Percentiles rank a stretch among this genome's conserved stretches.
phyloP scores from a whole-genome alignment of 1,139 yeast species.

The Taphrina deformans region DNA sequence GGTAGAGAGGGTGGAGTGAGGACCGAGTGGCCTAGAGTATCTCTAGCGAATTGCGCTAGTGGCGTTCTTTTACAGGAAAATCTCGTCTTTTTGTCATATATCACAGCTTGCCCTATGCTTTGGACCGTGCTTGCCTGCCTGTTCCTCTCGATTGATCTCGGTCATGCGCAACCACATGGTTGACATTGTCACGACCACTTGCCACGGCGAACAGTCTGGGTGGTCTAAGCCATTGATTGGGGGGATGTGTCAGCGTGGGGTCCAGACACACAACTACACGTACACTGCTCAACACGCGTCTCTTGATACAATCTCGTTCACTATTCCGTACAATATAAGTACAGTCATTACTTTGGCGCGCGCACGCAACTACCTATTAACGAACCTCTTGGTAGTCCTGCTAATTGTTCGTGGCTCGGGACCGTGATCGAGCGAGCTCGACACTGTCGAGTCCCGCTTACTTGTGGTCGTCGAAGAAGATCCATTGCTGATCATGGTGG shows the following conservation, averaged over 20 bases:
- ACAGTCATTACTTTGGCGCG: background rate
- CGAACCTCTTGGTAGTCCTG: background rate
- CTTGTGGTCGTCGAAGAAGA: background rate
- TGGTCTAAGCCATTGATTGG: no score
- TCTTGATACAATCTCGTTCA: background rate
- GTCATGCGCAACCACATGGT: no score
- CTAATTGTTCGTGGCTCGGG: background rate
- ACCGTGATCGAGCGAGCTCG: background rate
- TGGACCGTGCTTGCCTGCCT: no score
- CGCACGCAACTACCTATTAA: background rate
- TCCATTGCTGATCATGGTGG: background rate
- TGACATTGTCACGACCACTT: no score
- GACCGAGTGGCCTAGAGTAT: background rate
- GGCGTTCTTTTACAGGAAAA: background rate
- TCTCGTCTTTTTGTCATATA: background rate
- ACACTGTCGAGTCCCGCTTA: background rate
- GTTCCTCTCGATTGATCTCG: no score
- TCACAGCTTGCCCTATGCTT: no score
- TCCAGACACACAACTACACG: no score
- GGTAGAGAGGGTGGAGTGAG: constrained; percentile 10
- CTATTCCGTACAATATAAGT: background rate
- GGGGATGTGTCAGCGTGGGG: no score
- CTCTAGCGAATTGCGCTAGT: background rate
- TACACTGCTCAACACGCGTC: no score
- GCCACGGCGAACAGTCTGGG: no score